Evolutionary conservation across 1,284 basidiomycete species (phyloP).

Genomic region (Austroboletus novae-zelandiae): DNA sequence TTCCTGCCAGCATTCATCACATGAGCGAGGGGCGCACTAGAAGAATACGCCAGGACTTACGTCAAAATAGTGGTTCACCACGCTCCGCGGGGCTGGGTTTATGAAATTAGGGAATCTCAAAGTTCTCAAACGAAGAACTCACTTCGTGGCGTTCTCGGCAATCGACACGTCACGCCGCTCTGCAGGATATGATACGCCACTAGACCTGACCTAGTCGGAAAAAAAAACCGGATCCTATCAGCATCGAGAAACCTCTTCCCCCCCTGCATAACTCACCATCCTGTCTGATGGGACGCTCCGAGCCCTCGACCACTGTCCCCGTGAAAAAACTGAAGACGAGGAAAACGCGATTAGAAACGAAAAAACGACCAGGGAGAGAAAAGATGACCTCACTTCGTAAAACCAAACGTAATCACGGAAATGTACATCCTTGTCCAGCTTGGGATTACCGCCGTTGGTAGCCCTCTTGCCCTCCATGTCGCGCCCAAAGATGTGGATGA

Average conservation of each 20-base stretch:
- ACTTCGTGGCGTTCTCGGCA: conserved; percentile 89
- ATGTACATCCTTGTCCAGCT: conserved; percentile 90
- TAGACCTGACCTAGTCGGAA: conserved; percentile 69
- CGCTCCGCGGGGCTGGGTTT: conserved; percentile 74
- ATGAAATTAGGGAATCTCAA: neutral
- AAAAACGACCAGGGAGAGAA: neutral
- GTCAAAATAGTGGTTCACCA: conserved; percentile 93
- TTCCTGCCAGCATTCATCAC: conserved; percentile 49
- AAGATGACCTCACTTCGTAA: conserved; percentile 64
- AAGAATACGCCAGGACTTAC: conserved; percentile 41
- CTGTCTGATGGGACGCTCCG: conserved; percentile 96
- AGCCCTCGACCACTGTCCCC: conserved; percentile 89
- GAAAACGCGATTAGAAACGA: neutral
- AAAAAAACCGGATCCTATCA: neutral
- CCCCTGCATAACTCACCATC: conserved; percentile 66
- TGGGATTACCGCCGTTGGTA: conserved; percentile 87
- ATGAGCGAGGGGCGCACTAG: conserved; percentile 8
- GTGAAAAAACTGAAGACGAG: conserved; percentile 81
- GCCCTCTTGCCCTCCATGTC: conserved; percentile 85
- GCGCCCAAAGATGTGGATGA: conserved; percentile 95
- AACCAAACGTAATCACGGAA: conserved; percentile 97
- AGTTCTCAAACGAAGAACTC: conserved; percentile 14
- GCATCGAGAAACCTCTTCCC: too few relatives aligned
- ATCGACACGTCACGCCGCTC: conserved; percentile 77
- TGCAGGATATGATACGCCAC: conserved; percentile 92